Base-by-base conservation (phyloP, 2,329 filamentous ascomycete genomes). In the Alternaria atra region DNA sequence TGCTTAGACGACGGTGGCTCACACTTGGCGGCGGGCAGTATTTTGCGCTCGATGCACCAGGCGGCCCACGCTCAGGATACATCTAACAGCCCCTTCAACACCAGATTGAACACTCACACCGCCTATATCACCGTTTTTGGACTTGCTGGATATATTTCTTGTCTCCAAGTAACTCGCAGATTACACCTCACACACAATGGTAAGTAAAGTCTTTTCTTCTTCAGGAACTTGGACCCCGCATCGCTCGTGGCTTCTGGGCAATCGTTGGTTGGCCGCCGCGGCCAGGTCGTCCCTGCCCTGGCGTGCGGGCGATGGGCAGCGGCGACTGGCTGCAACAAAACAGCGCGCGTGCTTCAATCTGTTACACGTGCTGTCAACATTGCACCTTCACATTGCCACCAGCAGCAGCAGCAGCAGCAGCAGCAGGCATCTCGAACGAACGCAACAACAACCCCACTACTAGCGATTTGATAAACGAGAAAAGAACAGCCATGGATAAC, bases 401-500 rank as follows among this genome's bases (percentile, higher is more conserved):
- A 30, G 25, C 34, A 37, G 23, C 25, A 20, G 13, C 37, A 40
- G 2, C n/a, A 17, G 9, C 50, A 30, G 25, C 34, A 37, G 23
- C 25, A 20, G 13, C 37, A 40, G 2, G 27, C 23, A 54, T 60
- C 39, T 12, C 52, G 35, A 59, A 50, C 25, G 50, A 37, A 30
- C 40, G 15, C 52, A 25, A 60, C 59, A 53, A 23, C 42, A 32
- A 46, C 40, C 55, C 55, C 52, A 25, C 54, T 53, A 52, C 37
- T 51, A 61, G 50, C 63, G 47, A 57, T 51, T 50, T 58, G 30
- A 54, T 37, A 25, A 35, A 50, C 57, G 46, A 54, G 42, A 48
- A 44, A 48, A 51, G 67, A 65, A 54, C 66, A 72, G 64, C 66
- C 60, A 77, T 77, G 74, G 69, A 76, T 76, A 77, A 77, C 73